Conservation (phyloP, 73 alveolate genomes). For the Paramecium primaurelia region DNA sequence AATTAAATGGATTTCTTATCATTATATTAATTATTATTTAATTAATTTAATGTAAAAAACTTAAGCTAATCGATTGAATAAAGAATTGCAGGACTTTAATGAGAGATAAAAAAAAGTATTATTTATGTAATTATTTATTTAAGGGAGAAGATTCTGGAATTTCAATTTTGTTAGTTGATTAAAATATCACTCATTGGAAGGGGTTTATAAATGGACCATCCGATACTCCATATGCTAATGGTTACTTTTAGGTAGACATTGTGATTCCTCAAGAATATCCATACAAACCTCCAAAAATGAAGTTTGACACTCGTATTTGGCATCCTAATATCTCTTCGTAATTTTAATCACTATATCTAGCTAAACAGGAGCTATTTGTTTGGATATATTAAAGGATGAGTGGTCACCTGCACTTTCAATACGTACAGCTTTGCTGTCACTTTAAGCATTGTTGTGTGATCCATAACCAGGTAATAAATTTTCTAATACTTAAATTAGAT, state of each 20-base stretch:
- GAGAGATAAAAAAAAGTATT: slow-evolving; percentile 30
- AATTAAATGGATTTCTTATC: neutral
- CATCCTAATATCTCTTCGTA: slow-evolving; percentile 88
- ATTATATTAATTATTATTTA: neutral
- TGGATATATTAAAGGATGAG: slow-evolving; percentile 90
- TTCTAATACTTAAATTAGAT: slow-evolving; percentile 58
- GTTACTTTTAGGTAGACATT: slow-evolving; percentile 84
- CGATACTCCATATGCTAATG: slow-evolving; percentile 90
- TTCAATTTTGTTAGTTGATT: slow-evolving; percentile 64
- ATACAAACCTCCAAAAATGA: slow-evolving; percentile 96
- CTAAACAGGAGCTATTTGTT: slow-evolving; percentile 94
- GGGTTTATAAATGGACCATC: slow-evolving; percentile 78
- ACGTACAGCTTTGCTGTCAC: slow-evolving; percentile 91
- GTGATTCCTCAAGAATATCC: slow-evolving; percentile 94
- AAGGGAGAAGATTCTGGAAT: slow-evolving; percentile 62
- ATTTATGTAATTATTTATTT: neutral
- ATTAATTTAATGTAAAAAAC: neutral
- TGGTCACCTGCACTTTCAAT: slow-evolving; percentile 97
- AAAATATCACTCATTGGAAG: slow-evolving; percentile 77
- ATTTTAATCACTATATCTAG: slow-evolving; percentile 54
- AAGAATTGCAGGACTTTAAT: slow-evolving; percentile 27
- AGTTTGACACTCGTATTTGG: slow-evolving; percentile 79
- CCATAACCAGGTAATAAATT: slow-evolving; percentile 81
- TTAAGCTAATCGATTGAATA: neutral
- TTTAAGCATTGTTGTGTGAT: slow-evolving; percentile 89